phyloP scores from a whole-genome alignment of 1,284 basidiomycete genomes.

The Pseudozyma hubeiensis region DNA sequence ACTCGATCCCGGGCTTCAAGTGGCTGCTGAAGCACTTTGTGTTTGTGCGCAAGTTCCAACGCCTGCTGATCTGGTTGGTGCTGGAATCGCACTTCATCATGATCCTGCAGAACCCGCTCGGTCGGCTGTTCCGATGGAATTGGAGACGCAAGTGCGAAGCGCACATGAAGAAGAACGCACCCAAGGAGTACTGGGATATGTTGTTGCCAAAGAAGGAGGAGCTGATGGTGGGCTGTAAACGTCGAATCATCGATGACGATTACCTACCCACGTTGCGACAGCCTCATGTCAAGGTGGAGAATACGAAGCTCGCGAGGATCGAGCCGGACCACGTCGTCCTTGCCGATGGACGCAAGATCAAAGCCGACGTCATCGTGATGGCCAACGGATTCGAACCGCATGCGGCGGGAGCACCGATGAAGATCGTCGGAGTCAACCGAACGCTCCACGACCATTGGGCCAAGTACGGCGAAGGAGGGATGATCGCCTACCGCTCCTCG shows the following conservation, averaged over 20 bases:
- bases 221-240: conserved; percentile 62
- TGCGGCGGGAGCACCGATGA: conserved; percentile 58
- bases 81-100: conserved; percentile 60
- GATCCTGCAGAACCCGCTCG: conserved; percentile 46
- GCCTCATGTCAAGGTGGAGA: conserved; percentile 57
- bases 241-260: conserved; percentile 61
- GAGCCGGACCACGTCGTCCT: conserved; percentile 59
- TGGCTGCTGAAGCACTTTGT: conserved; percentile 55
- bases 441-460: conserved; percentile 60
- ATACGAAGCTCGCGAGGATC: conserved; percentile 53
- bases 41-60: conserved; percentile 51
- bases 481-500: conserved; percentile 56
- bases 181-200: conserved; percentile 60
- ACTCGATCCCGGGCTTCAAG: conserved; percentile 50
- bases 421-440: conserved; percentile 47
- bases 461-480: conserved; percentile 58
- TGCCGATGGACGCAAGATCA: conserved; percentile 55
- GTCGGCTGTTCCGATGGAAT: conserved; percentile 42
- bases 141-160: conserved; percentile 53
- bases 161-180: conserved; percentile 59
- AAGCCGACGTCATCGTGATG: conserved; percentile 66
- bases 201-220: conserved; percentile 58
- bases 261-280: conserved; percentile 58
- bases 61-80: conserved; percentile 57
- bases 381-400: conserved; percentile 63